These are phyloP conservation scores for Aspergillus haitiensis DNA, from an alignment of 495 filamentous ascomycete genomes.

Conservation along the genomic window DNA sequence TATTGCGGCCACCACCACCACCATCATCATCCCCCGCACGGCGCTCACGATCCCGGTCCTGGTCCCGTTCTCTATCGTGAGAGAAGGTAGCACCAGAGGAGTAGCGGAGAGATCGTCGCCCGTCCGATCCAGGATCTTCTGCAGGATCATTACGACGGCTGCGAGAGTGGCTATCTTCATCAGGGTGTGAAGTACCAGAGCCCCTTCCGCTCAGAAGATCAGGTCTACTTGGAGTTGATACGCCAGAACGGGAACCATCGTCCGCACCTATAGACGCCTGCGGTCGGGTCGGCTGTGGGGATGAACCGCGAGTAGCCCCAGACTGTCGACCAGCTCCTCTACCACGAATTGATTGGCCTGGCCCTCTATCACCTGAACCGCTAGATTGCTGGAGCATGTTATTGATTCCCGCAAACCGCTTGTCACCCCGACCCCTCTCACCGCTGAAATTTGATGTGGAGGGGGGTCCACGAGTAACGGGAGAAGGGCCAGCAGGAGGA, in stretches of 20 bases:
- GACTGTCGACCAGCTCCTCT: slow-evolving; percentile 40
- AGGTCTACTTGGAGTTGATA: slow-evolving; percentile 22
- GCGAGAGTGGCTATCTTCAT: slow-evolving; percentile 26
- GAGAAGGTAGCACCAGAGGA: slow-evolving; percentile 22
- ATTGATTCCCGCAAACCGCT: slow-evolving; percentile 46
- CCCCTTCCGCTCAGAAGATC: slow-evolving; percentile 27
- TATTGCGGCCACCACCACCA: slow-evolving; percentile 25
- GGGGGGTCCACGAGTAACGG: slow-evolving; percentile 30
- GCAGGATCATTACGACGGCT: slow-evolving; percentile 34
- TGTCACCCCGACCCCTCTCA: slow-evolving; percentile 45
- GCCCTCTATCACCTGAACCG: slow-evolving; percentile 34
- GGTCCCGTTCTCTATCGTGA: slow-evolving; percentile 29
- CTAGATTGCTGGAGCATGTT: slow-evolving; percentile 48
- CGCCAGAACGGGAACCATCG: slow-evolving; percentile 24
- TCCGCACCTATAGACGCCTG: slow-evolving; percentile 30
- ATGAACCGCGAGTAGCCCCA: slow-evolving; percentile 26
- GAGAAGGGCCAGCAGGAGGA: slow-evolving; percentile 28
- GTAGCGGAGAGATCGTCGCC: slow-evolving; percentile 29
- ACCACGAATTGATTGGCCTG: slow-evolving; percentile 40
- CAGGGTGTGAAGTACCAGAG: slow-evolving; percentile 14
- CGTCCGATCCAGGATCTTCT: slow-evolving; percentile 36
- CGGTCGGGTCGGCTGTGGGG: slow-evolving; percentile 35
- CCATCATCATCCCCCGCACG: slow-evolving; percentile 35
- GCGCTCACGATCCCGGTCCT: slow-evolving; percentile 36
- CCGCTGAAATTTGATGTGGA: slow-evolving; percentile 33